Conservation (phyloP, 2,329 filamentous ascomycete genomes). For the Colletotrichum trifolii region DNA sequence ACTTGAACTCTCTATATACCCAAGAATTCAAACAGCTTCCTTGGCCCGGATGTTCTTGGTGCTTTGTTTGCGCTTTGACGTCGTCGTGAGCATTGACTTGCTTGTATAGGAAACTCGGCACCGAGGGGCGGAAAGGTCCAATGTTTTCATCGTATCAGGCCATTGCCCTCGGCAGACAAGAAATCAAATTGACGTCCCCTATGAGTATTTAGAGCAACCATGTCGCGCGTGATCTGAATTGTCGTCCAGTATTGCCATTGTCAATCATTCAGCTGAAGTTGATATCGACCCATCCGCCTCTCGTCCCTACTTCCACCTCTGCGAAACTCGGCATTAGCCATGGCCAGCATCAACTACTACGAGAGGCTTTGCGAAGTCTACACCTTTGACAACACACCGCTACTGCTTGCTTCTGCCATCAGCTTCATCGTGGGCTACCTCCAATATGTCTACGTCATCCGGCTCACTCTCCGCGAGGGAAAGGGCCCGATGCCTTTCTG, state of each 20-base stretch:
- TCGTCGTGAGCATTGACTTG: background rate
- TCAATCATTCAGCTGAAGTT: too few species aligned
- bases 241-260: too few species aligned
- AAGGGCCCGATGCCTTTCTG: constrained; percentile 36
- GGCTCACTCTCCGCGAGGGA: constrained; percentile 28
- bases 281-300: too few species aligned
- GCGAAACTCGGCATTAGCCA: background rate
- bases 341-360: constrained; percentile 15
- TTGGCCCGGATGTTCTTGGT: too few species aligned
- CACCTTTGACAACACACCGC: constrained; percentile 17
- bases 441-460: constrained; percentile 34
- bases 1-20: too few species aligned
- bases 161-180: background rate
- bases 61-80: background rate
- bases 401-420: background rate
- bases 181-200: background rate
- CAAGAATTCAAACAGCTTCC: too few species aligned
- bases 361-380: constrained; percentile 11
- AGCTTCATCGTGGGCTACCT: constrained; percentile 29
- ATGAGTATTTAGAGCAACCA: too few species aligned
- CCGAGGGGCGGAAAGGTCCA: background rate
- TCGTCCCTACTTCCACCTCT: too few species aligned
- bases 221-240: too few species aligned
- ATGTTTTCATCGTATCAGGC: too few species aligned
- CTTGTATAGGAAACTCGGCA: constrained; percentile 13